phyloP scores from a whole-genome alignment of 2,329 filamentous ascomycete species.

The Didymella segeticola region DNA sequence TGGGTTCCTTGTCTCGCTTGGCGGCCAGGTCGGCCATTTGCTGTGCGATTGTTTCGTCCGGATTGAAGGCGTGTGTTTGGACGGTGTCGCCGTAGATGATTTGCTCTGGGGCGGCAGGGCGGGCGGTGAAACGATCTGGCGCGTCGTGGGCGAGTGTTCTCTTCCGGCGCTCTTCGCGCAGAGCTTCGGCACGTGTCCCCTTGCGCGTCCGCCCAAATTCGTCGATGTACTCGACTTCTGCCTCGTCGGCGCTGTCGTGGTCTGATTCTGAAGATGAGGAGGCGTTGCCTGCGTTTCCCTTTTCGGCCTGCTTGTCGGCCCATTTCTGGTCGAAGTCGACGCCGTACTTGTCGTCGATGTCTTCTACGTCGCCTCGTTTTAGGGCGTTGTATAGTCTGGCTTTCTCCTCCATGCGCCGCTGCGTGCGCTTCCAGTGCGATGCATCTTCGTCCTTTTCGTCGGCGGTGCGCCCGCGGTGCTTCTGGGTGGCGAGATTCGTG shows the following conservation, averaged over 20 bases:
- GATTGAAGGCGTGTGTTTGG: conserved; percentile 82
- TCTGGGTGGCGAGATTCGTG: conserved; percentile 62
- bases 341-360: conserved; percentile 68
- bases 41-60: conserved; percentile 66
- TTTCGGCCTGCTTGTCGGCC: conserved; percentile 68
- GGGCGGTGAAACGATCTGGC: conserved; percentile 72
- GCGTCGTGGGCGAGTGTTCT: conserved; percentile 58
- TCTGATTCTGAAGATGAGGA: conserved; percentile 47
- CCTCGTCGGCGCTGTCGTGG: conserved; percentile 54
- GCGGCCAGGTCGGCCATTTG: conserved; percentile 80
- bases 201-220: conserved; percentile 86
- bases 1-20: conserved; percentile 79
- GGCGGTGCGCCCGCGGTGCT: conserved; percentile 65
- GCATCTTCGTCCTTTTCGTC: conserved; percentile 63
- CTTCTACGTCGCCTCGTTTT: conserved; percentile 81
- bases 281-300: conserved; percentile 49
- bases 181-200: conserved; percentile 73
- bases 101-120: conserved; percentile 69
- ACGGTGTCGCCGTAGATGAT: conserved; percentile 87
- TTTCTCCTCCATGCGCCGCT: conserved; percentile 87
- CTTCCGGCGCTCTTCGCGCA: conserved; percentile 66
- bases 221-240: conserved; percentile 85
- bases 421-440: conserved; percentile 68
- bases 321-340: conserved; percentile 98
- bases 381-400: conserved; percentile 85